These are phyloP conservation scores for Athelia sp. DNA, from an alignment of 1,284 basidiomycete genomes.

Conservation along the genomic window DNA sequence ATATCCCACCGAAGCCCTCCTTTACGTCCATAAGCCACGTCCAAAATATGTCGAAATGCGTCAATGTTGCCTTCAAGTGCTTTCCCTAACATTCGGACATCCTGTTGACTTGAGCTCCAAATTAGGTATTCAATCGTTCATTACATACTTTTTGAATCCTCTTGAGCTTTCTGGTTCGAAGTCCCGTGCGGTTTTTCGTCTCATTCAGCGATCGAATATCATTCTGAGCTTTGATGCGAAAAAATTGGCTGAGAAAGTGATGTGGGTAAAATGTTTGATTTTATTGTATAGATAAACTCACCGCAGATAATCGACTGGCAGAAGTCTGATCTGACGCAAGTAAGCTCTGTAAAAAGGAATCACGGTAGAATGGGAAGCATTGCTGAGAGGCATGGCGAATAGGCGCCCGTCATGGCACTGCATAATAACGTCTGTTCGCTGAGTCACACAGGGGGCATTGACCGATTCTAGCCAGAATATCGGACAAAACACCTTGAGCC, in stretches of 20 bases:
- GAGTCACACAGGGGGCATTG: too few species aligned
- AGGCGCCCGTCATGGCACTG: too few species aligned
- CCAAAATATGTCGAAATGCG: conserved; percentile 59
- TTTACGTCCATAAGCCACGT: conserved; percentile 74
- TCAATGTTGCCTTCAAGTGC: conserved; percentile 51
- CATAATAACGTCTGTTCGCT: too few species aligned
- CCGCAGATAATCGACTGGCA: conserved; percentile 61
- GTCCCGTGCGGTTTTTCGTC: conserved; percentile 5
- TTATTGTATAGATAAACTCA: conserved; percentile 20
- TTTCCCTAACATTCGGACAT: conserved; percentile 45
- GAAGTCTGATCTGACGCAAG: conserved; percentile 42
- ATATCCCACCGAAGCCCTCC: conserved; percentile 68
- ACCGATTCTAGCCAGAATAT: too few species aligned
- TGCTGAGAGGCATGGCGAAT: too few species aligned
- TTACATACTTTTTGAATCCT: conserved; percentile 42
- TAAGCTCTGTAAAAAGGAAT: conserved; percentile 48
- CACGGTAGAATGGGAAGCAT: conserved; percentile 10
- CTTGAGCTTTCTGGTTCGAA: conserved; percentile 39
- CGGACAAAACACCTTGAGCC: too few species aligned
- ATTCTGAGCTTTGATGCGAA: conserved; percentile 53
- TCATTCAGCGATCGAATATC: conserved; percentile 37
- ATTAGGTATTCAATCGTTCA: conserved; percentile 3
- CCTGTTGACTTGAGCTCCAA: conserved; percentile 36
- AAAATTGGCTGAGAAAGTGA: conserved; percentile 50
- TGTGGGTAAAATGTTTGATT: too few species aligned